Percentiles rank a stretch among this genome's conserved stretches.
Conservation (phyloP, 2,329 filamentous ascomycete genomes). For the Curvularia sp. region DNA sequence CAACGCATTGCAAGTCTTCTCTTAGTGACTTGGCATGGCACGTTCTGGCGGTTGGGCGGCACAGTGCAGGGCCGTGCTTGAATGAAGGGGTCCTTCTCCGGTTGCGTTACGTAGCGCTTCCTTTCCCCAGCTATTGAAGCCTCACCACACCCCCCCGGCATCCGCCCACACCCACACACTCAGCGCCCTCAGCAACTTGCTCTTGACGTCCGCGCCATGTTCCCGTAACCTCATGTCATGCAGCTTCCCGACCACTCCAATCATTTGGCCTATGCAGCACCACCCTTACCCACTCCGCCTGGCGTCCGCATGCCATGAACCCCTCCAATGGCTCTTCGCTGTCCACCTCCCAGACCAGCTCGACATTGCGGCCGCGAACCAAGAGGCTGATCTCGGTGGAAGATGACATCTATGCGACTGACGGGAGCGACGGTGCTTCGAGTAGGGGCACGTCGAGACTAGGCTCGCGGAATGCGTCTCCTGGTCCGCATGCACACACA, state of each 20-base stretch:
- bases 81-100: slow-evolving; percentile 18
- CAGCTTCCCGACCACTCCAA: slow-evolving; percentile 34
- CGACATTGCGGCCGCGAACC: slow-evolving; percentile 56
- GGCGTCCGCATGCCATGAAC: slow-evolving; percentile 50
- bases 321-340: slow-evolving; percentile 50
- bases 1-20: slow-evolving; percentile 14
- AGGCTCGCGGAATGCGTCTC: slow-evolving; percentile 45
- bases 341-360: slow-evolving; percentile 52
- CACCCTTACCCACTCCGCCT: slow-evolving; percentile 40
- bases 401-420: slow-evolving; percentile 51
- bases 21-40: slow-evolving; percentile 20
- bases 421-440: slow-evolving; percentile 45
- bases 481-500: slow-evolving; percentile 43
- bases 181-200: slow-evolving; percentile 13
- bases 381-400: slow-evolving; percentile 59
- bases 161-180: slow-evolving; percentile 19
- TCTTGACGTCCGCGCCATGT: slow-evolving; percentile 31
- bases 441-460: slow-evolving; percentile 53
- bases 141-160: slow-evolving; percentile 17
- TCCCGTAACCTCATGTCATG: slow-evolving; percentile 45
- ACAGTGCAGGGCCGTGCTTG: slow-evolving; percentile 27
- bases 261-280: slow-evolving; percentile 50
- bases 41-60: slow-evolving; percentile 16
- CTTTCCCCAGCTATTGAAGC: slow-evolving; percentile 26
- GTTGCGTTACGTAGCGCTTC: slow-evolving; percentile 31